These are phyloP conservation scores for Pneumocystis oryctolagi DNA, from an alignment of 1,139 yeast genomes.

Conservation along the genomic window DNA sequence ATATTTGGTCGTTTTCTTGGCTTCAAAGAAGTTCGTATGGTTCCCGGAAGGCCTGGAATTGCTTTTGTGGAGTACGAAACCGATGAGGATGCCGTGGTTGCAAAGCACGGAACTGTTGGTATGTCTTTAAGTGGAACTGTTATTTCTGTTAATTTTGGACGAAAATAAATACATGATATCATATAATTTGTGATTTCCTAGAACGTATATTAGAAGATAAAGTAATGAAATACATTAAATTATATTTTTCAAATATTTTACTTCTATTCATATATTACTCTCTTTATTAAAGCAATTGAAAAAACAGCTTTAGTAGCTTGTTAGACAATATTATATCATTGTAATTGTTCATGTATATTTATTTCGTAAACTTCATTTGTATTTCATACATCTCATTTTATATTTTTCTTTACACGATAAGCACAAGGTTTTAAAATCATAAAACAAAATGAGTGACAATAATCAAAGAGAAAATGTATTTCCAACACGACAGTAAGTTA, in stretches of 20 bases:
- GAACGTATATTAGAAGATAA: background rate
- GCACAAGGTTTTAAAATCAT: background rate
- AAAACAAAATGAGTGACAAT: background rate
- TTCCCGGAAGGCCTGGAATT: constrained; percentile 44
- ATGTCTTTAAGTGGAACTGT: constrained; percentile 26
- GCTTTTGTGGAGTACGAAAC: constrained; percentile 69
- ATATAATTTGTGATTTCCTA: background rate
- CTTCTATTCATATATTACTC: too few relatives aligned
- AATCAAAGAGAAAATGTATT: constrained; percentile 30
- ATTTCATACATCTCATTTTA: background rate
- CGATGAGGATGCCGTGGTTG: constrained; percentile 36
- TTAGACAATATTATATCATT: too few relatives aligned
- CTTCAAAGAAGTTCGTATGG: constrained; percentile 49
- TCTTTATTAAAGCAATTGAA: too few relatives aligned
- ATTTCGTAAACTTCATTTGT: too few relatives aligned
- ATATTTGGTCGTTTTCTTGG: constrained; percentile 41
- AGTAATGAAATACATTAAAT: too few relatives aligned
- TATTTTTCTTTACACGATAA: background rate
- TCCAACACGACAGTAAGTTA: constrained; percentile 61
- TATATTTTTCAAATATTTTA: too few relatives aligned
- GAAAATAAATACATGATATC: background rate
- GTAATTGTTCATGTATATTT: too few relatives aligned
- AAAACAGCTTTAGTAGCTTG: too few relatives aligned
- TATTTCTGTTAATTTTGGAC: constrained; percentile 32
- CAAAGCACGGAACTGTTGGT: constrained; percentile 28